phyloP scores from a whole-genome alignment of 106 monocot species.

The Dactylorhiza incarnata region DNA sequence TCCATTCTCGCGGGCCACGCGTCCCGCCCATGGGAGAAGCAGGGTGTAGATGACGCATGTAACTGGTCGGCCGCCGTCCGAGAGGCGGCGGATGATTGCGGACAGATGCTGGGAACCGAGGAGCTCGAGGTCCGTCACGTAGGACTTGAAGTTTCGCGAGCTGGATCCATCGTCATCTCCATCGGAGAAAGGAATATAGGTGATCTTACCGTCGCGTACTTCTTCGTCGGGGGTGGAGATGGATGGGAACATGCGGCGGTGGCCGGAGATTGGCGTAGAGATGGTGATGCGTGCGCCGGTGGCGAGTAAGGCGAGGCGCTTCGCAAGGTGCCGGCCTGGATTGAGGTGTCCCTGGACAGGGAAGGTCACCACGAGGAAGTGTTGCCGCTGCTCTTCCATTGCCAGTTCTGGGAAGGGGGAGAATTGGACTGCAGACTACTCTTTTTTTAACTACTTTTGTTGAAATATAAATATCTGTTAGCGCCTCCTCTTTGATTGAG shows the following conservation, averaged over 20 bases:
- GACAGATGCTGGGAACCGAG: conserved; percentile 17
- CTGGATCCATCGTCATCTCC: conserved; percentile 29
- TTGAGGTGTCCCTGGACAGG: conserved; percentile 12
- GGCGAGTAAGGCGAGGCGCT: not conserved
- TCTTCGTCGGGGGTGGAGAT: not conserved
- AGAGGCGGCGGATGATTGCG: conserved; percentile 13
- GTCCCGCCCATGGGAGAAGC: conserved; percentile 35
- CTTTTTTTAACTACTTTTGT: no score
- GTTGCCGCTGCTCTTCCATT: not conserved
- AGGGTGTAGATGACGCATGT: conserved; percentile 39
- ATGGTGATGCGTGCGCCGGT: conserved; percentile 3
- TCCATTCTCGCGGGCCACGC: conserved; percentile 23
- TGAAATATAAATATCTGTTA: no score
- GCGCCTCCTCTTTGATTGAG: no score
- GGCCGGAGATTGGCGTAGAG: conserved; percentile 8
- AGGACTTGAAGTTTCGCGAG: not conserved
- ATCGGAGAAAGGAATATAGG: not conserved
- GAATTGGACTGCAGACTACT: no score
- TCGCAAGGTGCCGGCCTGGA: conserved; percentile 11
- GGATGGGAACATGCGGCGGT: conserved; percentile 12
- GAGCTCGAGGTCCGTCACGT: conserved; percentile 13
- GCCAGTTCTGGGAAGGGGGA: no score
- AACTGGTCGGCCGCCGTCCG: conserved; percentile 10
- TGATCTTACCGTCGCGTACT: conserved; percentile 7
- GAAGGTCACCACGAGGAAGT: conserved; percentile 8